Evolutionary conservation across 169 alveolate species (phyloP), one percentile per base, ranked within the genome.

Genomic region (Eimeria necatrix): DNA sequence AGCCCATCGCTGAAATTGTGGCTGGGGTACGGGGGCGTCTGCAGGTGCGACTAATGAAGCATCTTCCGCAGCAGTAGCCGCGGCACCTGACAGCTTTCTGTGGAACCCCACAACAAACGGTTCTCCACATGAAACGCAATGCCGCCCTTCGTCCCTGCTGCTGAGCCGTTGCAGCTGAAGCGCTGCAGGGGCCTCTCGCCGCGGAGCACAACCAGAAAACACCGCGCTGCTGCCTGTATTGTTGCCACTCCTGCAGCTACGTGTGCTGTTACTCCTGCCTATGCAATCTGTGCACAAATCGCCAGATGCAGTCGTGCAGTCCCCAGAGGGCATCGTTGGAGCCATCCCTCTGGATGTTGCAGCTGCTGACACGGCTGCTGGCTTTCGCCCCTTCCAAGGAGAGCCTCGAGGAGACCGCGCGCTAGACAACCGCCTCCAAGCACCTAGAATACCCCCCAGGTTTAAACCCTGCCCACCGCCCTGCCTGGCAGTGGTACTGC

Each of bases 371-470:
- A 60, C 64, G 32, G 73, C 52, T n/a, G 74, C 73, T 41, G 90
- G 4, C 73, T 81, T 81, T 14, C 73, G 48, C 22, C 73, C 73
- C 41, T 81, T 81, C 48, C 48, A 81, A 53, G 90, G 18, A 24
- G 53, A 49, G 49, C 90, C 90, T 3, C 93, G 76, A 3, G 93
- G 76, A 32, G 93, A 59, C 41, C 60, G 20, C 84, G 95, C 59
- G 59, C 91, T 81, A 22, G 94, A 91, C 59, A 91, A 49, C 52
- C 95, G 80, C 48, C 95, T 68, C 95, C 95, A 91, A 32, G 95
- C 95, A 7, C 95, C 95, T 10, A 74, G n/a, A 20, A 91, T 74
- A 26, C 90, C 90, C 56, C 95, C 87, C 83, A 91, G 60, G 80
- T 85, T 56, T 26, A 85, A 80, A 16, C 93, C 93, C 61, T 59